Evolutionary conservation across 176 grass and related monocot species (phyloP).

Genomic region (Carex scoparia): DNA sequence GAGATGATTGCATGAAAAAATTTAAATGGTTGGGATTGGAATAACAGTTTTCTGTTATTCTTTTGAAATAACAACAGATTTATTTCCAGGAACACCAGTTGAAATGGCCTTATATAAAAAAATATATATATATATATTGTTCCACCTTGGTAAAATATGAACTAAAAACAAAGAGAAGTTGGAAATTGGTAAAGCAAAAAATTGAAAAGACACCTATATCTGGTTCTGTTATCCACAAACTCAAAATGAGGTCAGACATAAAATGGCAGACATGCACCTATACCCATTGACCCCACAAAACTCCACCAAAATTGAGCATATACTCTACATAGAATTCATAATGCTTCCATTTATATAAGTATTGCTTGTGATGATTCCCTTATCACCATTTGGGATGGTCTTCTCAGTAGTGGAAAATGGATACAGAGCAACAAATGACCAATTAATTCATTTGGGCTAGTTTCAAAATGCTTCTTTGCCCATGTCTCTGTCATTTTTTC

Average conservation of each 20-base stretch:
- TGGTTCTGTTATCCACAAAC: constrained; percentile 22
- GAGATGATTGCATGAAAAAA: no score
- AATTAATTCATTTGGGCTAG: background rate
- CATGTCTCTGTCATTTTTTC: background rate
- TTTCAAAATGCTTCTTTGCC: background rate
- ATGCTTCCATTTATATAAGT: constrained; percentile 15
- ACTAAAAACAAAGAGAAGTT: background rate
- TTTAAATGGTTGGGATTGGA: no score
- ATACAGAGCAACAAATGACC: constrained; percentile 19
- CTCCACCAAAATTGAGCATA: constrained; percentile 8
- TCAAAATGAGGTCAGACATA: constrained; percentile 1
- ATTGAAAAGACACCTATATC: constrained; percentile 21
- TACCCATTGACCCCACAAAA: constrained; percentile 1
- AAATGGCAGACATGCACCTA: constrained; percentile 25
- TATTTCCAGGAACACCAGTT: background rate
- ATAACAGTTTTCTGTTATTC: no score
- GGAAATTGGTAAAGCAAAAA: background rate
- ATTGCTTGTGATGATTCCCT: constrained; percentile 22
- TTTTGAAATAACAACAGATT: background rate
- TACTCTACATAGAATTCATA: constrained; percentile 15
- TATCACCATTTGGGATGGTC: constrained; percentile 12
- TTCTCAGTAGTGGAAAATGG: constrained; percentile 27
- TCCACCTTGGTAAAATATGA: background rate
- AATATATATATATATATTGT: background rate
- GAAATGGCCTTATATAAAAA: background rate